Evolutionary conservation across 345 rosid species (phyloP), one percentile per base, ranked within the genome.

Genomic region (Camelina sativa): DNA sequence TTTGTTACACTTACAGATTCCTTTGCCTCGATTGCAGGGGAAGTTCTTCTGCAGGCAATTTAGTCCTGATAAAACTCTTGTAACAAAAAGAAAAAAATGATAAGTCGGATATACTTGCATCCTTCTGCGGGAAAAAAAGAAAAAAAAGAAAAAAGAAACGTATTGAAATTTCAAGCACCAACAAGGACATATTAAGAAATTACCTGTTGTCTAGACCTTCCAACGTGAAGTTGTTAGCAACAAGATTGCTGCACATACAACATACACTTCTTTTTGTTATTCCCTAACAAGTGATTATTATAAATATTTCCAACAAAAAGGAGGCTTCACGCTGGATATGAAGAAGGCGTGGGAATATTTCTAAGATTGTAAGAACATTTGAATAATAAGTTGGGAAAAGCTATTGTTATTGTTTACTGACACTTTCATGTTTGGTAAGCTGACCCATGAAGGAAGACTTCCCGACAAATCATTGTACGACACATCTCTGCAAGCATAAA

Each of bases 371-470:
- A 48, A 48, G 50, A 16, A 43, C 0, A 1, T 7, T 4, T 8
- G 9, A 4, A 43, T 4, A 30, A 25, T 28, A 44, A n/a, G 40
- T 25, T 47, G 25, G 16, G 8, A 15, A 32, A 32, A 34, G 8
- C 37, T 22, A 6, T 25, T 5, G 2, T 16, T 23, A n/a, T 68
- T 54, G 54, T 63, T 41, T 71, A 71, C 91, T 53, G 79, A 89
- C 97, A 91, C 44, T 60, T 76, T 73, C 58, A 89, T 65, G 52
- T 75, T 69, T 28, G 6, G 41, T 48, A 62, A 58, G 54, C 11
- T 80, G 75, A 86, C 59, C 97, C 92, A 89, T n/a, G 89, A 74
- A 77, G 97, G 97, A 70, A 87, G 67, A 71, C 43, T 82, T 20
- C 92, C 92, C 0, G 56, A 47, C 75, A 89, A 77, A 76, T 80